These are phyloP conservation scores for Bruguiera hainesii DNA, from an alignment of 441 rosid species.

Conservation along the genomic window DNA sequence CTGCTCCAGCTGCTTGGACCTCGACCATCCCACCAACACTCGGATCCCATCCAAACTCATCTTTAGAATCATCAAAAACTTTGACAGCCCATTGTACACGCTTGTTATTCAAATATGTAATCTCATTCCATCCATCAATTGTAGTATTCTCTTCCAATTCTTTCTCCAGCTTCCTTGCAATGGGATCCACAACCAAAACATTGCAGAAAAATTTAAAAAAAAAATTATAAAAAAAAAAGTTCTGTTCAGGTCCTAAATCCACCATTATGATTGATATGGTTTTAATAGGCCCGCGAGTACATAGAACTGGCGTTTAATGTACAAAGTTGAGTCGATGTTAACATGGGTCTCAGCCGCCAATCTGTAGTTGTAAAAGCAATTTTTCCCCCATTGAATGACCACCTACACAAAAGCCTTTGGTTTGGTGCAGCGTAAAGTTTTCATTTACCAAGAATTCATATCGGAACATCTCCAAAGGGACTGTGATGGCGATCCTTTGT, in stretches of 20 bases:
- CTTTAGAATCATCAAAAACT: slow-evolving; percentile 52
- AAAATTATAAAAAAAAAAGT: too few relatives aligned
- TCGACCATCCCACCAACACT: slow-evolving; percentile 51
- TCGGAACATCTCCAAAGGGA: too few relatives aligned
- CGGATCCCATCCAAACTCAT: slow-evolving; percentile 72
- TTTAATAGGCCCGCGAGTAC: too few relatives aligned
- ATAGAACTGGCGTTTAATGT: too few relatives aligned
- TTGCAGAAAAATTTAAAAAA: too few relatives aligned
- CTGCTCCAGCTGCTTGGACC: slow-evolving; percentile 37
- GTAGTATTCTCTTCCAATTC: slow-evolving; percentile 51
- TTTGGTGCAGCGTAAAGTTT: neutral
- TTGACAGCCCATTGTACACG: slow-evolving; percentile 58
- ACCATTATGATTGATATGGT: too few relatives aligned
- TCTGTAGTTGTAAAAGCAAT: too few relatives aligned
- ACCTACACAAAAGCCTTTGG: neutral
- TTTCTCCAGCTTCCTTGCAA: slow-evolving; percentile 66
- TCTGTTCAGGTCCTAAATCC: too few relatives aligned
- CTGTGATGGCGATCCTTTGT: neutral
- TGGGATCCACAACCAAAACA: slow-evolving; percentile 16
- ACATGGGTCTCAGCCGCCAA: too few relatives aligned
- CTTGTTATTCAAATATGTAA: slow-evolving; percentile 40
- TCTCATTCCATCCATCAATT: slow-evolving; percentile 73
- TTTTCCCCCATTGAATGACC: too few relatives aligned
- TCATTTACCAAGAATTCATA: neutral
- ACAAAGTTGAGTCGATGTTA: too few relatives aligned